Evolutionary conservation across 768 basidiomycete genomes (phyloP).

Genomic region (Mycena metata): DNA sequence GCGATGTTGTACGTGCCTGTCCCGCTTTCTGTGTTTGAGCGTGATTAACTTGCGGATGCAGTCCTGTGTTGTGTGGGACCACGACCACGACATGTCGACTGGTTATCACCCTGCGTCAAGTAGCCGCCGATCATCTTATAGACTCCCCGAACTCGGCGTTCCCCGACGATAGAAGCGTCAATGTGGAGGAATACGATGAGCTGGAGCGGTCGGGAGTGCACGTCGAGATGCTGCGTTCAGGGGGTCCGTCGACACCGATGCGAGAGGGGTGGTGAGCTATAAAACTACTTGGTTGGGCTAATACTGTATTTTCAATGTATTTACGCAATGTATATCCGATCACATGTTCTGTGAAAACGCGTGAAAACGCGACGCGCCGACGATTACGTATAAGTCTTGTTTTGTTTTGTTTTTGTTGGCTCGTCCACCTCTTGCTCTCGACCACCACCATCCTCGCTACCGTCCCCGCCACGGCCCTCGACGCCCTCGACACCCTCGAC

Average conservation of each 20-base stretch:
- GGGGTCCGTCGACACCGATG: slow-evolving; percentile 35
- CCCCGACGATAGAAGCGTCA: slow-evolving; percentile 1
- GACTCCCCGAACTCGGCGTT: neutral
- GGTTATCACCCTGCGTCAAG: slow-evolving; percentile 33
- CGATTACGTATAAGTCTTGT: slow-evolving; percentile 1
- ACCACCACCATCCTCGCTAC: slow-evolving; percentile 28
- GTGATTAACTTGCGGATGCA: slow-evolving; percentile 5
- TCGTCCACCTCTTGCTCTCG: slow-evolving; percentile 24
- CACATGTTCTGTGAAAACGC: neutral
- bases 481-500: slow-evolving; percentile 15
- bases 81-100: slow-evolving; percentile 35
- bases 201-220: slow-evolving; percentile 28
- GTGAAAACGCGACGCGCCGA: slow-evolving; percentile 29
- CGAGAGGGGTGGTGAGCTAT: slow-evolving; percentile 12
- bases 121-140: slow-evolving; percentile 7
- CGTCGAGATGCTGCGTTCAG: slow-evolving; percentile 35
- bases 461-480: slow-evolving; percentile 10
- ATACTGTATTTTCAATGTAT: slow-evolving; percentile 17
- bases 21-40: neutral
- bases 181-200: slow-evolving; percentile 31
- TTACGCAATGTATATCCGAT: slow-evolving; percentile 2
- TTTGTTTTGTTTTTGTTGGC: slow-evolving; percentile 28
- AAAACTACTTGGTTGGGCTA: neutral
- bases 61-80: slow-evolving; percentile 36
- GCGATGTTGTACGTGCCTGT: slow-evolving; percentile 36